Evolutionary conservation across 106 monocot genomes (phyloP), one percentile per base, ranked within the genome.

Genomic region (Dioscorea dumetorum): DNA sequence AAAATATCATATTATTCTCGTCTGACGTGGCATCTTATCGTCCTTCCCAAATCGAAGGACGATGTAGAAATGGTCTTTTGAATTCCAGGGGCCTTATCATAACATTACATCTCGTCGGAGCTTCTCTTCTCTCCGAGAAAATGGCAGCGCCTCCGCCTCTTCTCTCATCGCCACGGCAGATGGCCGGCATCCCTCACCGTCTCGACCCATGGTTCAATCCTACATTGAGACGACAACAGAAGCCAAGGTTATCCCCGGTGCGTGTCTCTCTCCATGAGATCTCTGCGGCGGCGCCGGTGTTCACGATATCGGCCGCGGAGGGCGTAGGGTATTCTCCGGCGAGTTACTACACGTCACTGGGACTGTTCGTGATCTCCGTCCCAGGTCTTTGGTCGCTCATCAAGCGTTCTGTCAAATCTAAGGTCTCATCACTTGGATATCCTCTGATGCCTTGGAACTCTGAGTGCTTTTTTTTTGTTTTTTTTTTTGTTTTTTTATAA

Each of bases 331-430:
- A 95, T 83, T 95, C 95, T 12, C 77, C 69, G 34, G 91, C 88
- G 28, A 95, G 95, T 79, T 95, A 95, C 77, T 95, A 95, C 78
- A 95, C 95, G 11, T 95, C 95, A 9, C 77, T 95, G 53, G 95
- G 95, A 16, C 84, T 95, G 20, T 95, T 95, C 76, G 91, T 95
- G 48, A 91, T 95, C 70, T 95, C 95, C 54, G 91, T 95, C 10
- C 95, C 95, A 1, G 95, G 95, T 2, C 84, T 95, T 12, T 95
- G 95, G 95, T 95, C 95, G 0, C 95, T 95, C 68, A 95, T 95
- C 64, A 95, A 95, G 73, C 87, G 95, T 60, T 95, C 95, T 24
- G 95, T 91, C 58, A 95, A 95, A 64, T 91, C 95, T 63, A 95
- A 95, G 95, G 91, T 95, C 11, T 3, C 22, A 10, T 57, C 69